Percentiles rank a stretch among this genome's conserved stretches.
Evolutionary conservation across 75 land plant species (phyloP).

Genomic region (Ceratopteris richardii): DNA sequence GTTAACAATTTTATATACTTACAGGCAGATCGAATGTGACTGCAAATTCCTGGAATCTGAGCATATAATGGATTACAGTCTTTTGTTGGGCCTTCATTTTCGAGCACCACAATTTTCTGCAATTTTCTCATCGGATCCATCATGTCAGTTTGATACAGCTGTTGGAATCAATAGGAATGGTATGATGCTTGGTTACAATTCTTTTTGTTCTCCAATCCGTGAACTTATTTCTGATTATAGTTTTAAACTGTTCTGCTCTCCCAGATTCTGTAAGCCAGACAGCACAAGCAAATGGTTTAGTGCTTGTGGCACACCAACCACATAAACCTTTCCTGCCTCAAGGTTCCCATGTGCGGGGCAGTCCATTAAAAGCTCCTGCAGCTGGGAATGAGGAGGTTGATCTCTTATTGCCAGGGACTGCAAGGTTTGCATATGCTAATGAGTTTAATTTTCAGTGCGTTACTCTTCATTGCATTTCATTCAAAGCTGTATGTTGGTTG

Average conservation of each 20-base stretch:
- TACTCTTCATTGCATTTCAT: not conserved
- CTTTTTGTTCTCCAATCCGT: too few species aligned
- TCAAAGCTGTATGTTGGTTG: too few species aligned
- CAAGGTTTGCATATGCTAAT: constrained; percentile 40
- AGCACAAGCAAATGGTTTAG: constrained; percentile 42
- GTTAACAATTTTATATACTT: not conserved
- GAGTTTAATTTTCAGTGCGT: not conserved
- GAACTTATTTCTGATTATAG: too few species aligned
- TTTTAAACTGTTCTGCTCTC: too few species aligned
- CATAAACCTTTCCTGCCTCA: constrained; percentile 44
- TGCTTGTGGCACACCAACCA: constrained; percentile 63
- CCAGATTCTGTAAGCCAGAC: not conserved
- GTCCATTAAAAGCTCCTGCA: constrained; percentile 73
- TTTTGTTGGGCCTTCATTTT: constrained; percentile 73
- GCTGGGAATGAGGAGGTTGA: constrained; percentile 86
- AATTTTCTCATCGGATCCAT: constrained; percentile 5
- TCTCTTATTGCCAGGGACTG: constrained; percentile 85
- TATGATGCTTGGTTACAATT: too few species aligned
- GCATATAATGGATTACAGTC: constrained; percentile 85
- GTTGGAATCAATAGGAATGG: not conserved
- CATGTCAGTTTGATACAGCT: not conserved
- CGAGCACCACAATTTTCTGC: constrained; percentile 54
- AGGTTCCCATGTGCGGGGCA: constrained; percentile 86
- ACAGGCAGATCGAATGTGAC: constrained; percentile 72
- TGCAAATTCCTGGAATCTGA: constrained; percentile 73